phyloP scores from a whole-genome alignment of 176 grass and related monocot species.

The Avena eriantha region DNA sequence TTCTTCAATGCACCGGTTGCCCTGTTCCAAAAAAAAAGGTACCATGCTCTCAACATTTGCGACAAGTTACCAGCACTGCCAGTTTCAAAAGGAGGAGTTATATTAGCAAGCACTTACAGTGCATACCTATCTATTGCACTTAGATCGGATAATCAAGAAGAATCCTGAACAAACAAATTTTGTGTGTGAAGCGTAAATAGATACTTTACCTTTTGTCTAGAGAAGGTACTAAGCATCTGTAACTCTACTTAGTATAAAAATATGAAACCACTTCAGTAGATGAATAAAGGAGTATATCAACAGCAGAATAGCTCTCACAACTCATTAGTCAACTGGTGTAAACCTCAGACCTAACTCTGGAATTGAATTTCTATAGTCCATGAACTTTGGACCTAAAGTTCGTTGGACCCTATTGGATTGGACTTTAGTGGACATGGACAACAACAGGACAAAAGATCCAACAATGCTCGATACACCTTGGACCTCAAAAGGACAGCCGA shows the following conservation, averaged over 20 bases:
- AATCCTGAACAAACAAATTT: not conserved
- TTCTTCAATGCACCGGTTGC: constrained; percentile 74
- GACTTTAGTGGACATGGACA: too few species aligned
- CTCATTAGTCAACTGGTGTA: constrained; percentile 8
- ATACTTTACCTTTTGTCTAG: not conserved
- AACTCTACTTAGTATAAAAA: not conserved
- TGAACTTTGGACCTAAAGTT: too few species aligned
- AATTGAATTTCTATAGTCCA: too few species aligned
- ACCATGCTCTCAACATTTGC: constrained; percentile 12
- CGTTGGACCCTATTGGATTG: too few species aligned
- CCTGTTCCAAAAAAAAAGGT: constrained; percentile 52
- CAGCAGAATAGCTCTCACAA: not conserved
- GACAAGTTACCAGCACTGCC: not conserved
- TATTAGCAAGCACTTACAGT: not conserved
- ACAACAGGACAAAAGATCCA: too few species aligned
- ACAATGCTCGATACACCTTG: too few species aligned
- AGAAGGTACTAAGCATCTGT: constrained; percentile 22
- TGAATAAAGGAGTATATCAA: constrained; percentile 21
- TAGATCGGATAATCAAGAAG: not conserved
- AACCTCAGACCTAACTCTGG: not conserved
- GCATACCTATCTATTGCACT: not conserved
- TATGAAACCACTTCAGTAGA: not conserved
- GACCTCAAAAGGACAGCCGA: too few species aligned
- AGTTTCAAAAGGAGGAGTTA: constrained; percentile 10
- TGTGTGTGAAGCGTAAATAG: not conserved